phyloP scores from a whole-genome alignment of 768 basidiomycete genomes.

The Boletus reticulatus region DNA sequence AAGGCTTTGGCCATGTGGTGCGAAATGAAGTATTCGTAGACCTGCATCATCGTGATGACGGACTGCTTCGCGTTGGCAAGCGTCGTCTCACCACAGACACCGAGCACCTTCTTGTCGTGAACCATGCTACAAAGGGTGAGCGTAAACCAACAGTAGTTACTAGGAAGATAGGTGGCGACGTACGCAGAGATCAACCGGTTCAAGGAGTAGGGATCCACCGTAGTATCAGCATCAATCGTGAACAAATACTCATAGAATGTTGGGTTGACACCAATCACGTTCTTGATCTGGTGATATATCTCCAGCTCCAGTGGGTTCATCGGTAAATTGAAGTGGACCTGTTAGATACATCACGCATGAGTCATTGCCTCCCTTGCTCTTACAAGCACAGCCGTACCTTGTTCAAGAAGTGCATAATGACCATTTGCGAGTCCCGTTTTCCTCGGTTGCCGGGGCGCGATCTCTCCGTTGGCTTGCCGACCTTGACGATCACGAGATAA shows the following conservation, averaged over 20 bases:
- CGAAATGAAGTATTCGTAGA: slow-evolving; percentile 99
- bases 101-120: slow-evolving; percentile 92
- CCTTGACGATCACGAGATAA: slow-evolving; percentile 88
- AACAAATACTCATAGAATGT: slow-evolving; percentile 97
- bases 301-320: slow-evolving; percentile 98
- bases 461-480: slow-evolving; percentile 94
- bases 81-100: slow-evolving; percentile 93
- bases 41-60: slow-evolving; percentile 97
- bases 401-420: slow-evolving; percentile 97
- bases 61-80: slow-evolving; percentile 94
- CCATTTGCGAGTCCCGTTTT: slow-evolving; percentile 97
- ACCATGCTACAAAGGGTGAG: slow-evolving; percentile 68
- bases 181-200: slow-evolving; percentile 93
- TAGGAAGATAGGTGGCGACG: slow-evolving; percentile 32
- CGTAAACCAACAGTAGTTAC: not conserved
- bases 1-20: slow-evolving; percentile 99
- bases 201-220: slow-evolving; percentile 81
- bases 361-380: not conserved
- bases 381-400: slow-evolving; percentile 50
- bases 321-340: slow-evolving; percentile 95
- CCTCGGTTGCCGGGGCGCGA: slow-evolving; percentile 95
- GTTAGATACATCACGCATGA: not conserved
- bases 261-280: slow-evolving; percentile 98
- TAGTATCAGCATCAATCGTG: slow-evolving; percentile 94
- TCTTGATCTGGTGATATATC: slow-evolving; percentile 99